Percentiles rank a stretch among this genome's conserved stretches.
Evolutionary conservation across 108 stramenopile species (phyloP).

Genomic region (Pseudonitzschia pungens): DNA sequence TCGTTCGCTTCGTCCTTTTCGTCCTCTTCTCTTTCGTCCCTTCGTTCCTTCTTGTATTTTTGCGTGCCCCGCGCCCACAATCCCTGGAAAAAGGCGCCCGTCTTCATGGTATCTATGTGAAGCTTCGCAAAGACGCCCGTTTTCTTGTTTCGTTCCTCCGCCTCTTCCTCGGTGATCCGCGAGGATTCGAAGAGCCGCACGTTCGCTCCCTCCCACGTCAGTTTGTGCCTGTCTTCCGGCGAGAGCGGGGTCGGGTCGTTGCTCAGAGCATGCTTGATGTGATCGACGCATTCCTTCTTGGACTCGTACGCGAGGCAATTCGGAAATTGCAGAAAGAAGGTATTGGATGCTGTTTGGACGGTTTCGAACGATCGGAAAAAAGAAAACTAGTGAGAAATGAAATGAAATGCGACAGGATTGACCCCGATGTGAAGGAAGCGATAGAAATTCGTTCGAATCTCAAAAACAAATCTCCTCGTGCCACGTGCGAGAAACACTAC

Average conservation of each 20-base stretch:
- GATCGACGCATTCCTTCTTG: constrained; percentile 73
- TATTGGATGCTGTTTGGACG: constrained; percentile 56
- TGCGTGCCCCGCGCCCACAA: constrained; percentile 1
- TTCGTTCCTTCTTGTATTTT: neutral
- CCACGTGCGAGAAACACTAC: neutral
- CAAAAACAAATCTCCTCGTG: neutral
- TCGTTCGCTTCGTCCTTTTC: neutral
- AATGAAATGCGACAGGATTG: neutral
- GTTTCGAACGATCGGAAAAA: neutral
- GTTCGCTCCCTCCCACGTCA: constrained; percentile 96
- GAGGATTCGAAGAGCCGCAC: constrained; percentile 74
- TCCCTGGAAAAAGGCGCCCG: constrained; percentile 11
- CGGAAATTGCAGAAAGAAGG: constrained; percentile 85
- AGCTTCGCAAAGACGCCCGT: neutral
- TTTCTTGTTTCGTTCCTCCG: constrained; percentile 42
- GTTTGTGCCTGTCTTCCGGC: constrained; percentile 47
- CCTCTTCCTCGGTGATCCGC: constrained; percentile 52
- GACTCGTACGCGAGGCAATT: constrained; percentile 77
- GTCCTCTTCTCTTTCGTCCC: neutral
- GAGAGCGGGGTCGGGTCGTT: constrained; percentile 82
- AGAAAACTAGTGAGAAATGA: neutral
- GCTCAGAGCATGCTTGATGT: constrained; percentile 59
- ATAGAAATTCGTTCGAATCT: no score
- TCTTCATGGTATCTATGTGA: constrained; percentile 15
- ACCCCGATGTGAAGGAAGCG: neutral